These are phyloP conservation scores for Trametes gibbosa DNA, from an alignment of 768 basidiomycete species.

Conservation along the genomic window DNA sequence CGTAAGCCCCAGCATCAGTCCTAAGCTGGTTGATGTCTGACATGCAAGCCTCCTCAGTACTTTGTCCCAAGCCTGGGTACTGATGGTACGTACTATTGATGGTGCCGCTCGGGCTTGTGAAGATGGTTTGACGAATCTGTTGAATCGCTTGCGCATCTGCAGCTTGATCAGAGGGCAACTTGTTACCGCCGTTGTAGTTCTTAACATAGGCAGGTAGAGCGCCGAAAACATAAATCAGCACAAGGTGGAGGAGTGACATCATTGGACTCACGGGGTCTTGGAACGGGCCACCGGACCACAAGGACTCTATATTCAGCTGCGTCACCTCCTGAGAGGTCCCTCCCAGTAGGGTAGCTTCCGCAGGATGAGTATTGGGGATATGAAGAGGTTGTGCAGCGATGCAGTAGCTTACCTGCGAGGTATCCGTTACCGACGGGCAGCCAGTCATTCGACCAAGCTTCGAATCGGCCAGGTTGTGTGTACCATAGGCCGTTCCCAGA, in stretches of 20 bases:
- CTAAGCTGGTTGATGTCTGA: conserved; percentile 55
- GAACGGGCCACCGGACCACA: conserved; percentile 79
- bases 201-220: conserved; percentile 18
- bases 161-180: conserved; percentile 41
- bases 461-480: conserved; percentile 39
- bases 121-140: conserved; percentile 53
- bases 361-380: not conserved
- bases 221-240: too few species aligned
- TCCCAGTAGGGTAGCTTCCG: conserved; percentile 62
- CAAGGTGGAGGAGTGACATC: too few species aligned
- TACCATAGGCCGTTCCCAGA: conserved; percentile 82
- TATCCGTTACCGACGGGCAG: conserved; percentile 77
- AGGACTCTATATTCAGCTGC: conserved; percentile 71
- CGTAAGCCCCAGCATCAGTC: conserved; percentile 58
- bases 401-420: conserved; percentile 47
- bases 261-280: conserved; percentile 55
- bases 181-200: conserved; percentile 77
- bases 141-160: conserved; percentile 50
- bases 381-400: not conserved
- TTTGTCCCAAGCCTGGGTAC: not conserved
- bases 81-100: conserved; percentile 44
- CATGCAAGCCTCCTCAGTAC: not conserved
- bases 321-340: conserved; percentile 57
- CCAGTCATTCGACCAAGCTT: conserved; percentile 55
- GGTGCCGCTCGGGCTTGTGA: conserved; percentile 55